Base-by-base conservation (phyloP, 2,329 filamentous ascomycete species). In the Fusarium ramigenum region DNA sequence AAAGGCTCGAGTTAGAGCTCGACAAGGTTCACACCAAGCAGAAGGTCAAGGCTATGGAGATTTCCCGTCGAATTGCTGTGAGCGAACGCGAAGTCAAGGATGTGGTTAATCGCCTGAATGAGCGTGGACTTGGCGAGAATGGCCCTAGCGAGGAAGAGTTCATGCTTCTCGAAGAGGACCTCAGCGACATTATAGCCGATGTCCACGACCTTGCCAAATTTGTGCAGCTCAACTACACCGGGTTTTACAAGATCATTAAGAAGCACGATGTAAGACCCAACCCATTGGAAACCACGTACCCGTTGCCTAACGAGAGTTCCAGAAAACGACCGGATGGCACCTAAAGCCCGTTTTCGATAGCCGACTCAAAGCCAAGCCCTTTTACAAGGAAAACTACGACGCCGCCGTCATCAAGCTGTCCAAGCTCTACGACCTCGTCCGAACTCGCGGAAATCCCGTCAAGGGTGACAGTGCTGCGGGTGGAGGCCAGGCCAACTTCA, bases 231-330 rank as follows among this genome's bases (percentile, higher is more conserved):
- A 99, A 99, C 84, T 99, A 99, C 81, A 98, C 96, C 1, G 96
- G 96, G 9, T 99, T 99, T 82, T 97, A 98, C 86, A 99, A 99
- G 87, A 99, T 99, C 73, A 97, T 99, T 84, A 99, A 99, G 88
- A 99, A 99, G 87, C 96, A 99, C 83, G 96, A 98, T 85, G 93
- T 96, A 83, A 77, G 93, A 72, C 42, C 32, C 56, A 28, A 16
- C 19, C 21, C 10, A 44, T 59, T 42, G 23, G n/a, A 21, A 12
- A 14, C 42, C 49, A 39, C 46, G 21, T 19, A 40, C 25, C 19
- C 14, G 8, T 56, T 43, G n/a, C 52, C 75, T 80, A 70, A 81
- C 74, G n/a, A 47, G 39, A 44, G 19, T 37, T 47, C 25, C 78
- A 96, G 93, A 99, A 99, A 94, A 88, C 93, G 87, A 99, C 96